Percentiles rank a stretch among this genome's conserved stretches.
These are phyloP conservation scores for Botrytis pseudocinerea DNA, from an alignment of 2,329 filamentous ascomycete genomes.

Conservation along the genomic window DNA sequence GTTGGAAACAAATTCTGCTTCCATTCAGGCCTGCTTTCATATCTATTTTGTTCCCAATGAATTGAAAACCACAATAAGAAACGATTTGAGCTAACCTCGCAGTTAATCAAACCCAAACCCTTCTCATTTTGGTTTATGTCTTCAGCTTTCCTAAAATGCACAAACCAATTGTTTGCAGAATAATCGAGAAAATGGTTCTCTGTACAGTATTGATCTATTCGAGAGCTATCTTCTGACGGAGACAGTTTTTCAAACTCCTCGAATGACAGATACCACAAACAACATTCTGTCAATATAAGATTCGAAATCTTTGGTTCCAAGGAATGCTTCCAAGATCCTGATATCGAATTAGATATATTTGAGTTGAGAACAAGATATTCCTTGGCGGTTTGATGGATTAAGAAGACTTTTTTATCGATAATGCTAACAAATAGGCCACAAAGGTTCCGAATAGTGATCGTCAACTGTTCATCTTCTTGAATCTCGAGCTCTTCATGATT, in stretches of 20 bases:
- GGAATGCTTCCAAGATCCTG: conserved; percentile 20
- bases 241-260: not conserved
- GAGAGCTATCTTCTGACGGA: not conserved
- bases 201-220: not conserved
- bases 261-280: conserved; percentile 22
- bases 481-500: conserved; percentile 14
- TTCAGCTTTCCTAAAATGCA: not conserved
- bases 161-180: conserved; percentile 12
- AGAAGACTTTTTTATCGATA: conserved; percentile 21
- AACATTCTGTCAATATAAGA: conserved; percentile 20
- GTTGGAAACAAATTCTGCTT: not conserved
- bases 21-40: not conserved
- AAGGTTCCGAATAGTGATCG: conserved; percentile 20
- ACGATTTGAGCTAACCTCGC: not conserved
- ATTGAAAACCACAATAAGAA: conserved; percentile 8
- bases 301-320: conserved; percentile 18
- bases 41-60: not conserved
- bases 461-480: conserved; percentile 20
- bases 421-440: conserved; percentile 23
- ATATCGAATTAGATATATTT: not conserved
- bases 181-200: conserved; percentile 3
- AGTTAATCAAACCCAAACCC: not conserved
- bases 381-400: conserved; percentile 24
- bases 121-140: not conserved
- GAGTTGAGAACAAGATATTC: conserved; percentile 21